Evolutionary conservation across 768 basidiomycete genomes (phyloP).

Genomic region (Xerocomus brunneocitrinus): DNA sequence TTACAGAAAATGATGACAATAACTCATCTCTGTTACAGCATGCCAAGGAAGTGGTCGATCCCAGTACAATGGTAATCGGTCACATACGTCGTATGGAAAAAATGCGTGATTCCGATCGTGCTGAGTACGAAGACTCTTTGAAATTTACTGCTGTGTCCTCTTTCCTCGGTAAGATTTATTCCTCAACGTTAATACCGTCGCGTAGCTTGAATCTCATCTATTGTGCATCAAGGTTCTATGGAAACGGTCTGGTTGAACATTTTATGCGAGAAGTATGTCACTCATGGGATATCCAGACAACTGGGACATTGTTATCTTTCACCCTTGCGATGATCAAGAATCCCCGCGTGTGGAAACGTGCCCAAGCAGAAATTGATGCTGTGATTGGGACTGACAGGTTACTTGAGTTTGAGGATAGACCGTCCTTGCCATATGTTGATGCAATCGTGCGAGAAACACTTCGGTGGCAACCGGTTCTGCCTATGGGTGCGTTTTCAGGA

Average conservation of each 20-base stretch:
- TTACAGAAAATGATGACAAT: too few species aligned
- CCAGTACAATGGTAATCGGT: neutral
- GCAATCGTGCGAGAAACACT: slow-evolving; percentile 7
- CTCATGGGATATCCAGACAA: neutral
- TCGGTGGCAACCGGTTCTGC: slow-evolving; percentile 4
- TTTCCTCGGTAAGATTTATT: neutral
- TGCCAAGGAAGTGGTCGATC: neutral
- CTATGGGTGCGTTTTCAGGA: neutral
- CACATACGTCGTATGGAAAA: neutral
- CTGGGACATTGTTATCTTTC: neutral
- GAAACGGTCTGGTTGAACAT: neutral
- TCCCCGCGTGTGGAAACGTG: slow-evolving; percentile 11
- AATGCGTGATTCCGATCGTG: neutral
- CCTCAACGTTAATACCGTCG: too few species aligned
- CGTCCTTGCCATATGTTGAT: slow-evolving; percentile 5
- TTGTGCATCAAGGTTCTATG: neutral
- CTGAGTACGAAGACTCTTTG: neutral
- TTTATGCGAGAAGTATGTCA: neutral
- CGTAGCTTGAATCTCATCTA: neutral
- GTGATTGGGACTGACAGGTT: slow-evolving; percentile 4
- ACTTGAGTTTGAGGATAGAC: neutral
- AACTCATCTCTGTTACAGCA: neutral
- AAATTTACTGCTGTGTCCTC: neutral
- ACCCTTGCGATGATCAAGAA: slow-evolving; percentile 10
- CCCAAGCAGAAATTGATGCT: slow-evolving; percentile 9